These are phyloP conservation scores for Wickerhamomyces chambardii DNA, from an alignment of 805 yeast species.

Conservation along the genomic window DNA sequence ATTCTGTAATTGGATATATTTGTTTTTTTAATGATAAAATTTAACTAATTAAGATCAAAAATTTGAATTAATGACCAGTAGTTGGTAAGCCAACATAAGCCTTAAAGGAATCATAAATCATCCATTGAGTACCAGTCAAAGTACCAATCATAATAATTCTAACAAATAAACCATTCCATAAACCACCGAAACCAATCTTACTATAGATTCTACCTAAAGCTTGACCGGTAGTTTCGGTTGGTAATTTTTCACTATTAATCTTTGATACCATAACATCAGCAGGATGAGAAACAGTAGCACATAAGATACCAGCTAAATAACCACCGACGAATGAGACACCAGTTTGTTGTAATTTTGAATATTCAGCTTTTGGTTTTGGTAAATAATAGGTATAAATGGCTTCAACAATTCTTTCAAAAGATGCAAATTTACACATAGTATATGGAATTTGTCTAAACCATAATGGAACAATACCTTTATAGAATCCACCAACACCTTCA, in stretches of 20 bases:
- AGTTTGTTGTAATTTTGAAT: slow-evolving; percentile 72
- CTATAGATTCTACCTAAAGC: slow-evolving; percentile 71
- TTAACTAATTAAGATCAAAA: too few relatives aligned
- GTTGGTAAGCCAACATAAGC: slow-evolving; percentile 94
- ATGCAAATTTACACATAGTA: slow-evolving; percentile 94
- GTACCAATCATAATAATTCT: slow-evolving; percentile 98
- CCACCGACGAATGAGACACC: slow-evolving; percentile 95
- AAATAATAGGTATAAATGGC: slow-evolving; percentile 63
- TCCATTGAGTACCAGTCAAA: slow-evolving; percentile 95
- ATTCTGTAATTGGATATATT: too few relatives aligned
- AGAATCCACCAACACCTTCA: slow-evolving; percentile 70
- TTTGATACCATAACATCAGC: slow-evolving; percentile 99
- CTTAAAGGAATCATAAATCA: slow-evolving; percentile 92
- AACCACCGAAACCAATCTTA: slow-evolving; percentile 80
- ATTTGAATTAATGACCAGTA: slow-evolving; percentile 43
- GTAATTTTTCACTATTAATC: slow-evolving; percentile 64
- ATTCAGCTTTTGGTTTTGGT: slow-evolving; percentile 66
- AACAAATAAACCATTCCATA: slow-evolving; percentile 93
- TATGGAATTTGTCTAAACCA: slow-evolving; percentile 99
- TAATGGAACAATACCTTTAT: slow-evolving; percentile 84
- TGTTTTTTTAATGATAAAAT: too few relatives aligned
- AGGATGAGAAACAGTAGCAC: slow-evolving; percentile 95
- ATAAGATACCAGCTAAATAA: slow-evolving; percentile 93
- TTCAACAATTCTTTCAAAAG: slow-evolving; percentile 88
- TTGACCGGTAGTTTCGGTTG: slow-evolving; percentile 54